Percentiles rank a stretch among this genome's conserved stretches.
phyloP scores from a whole-genome alignment of 305 asterid species.

The Withania somnifera region DNA sequence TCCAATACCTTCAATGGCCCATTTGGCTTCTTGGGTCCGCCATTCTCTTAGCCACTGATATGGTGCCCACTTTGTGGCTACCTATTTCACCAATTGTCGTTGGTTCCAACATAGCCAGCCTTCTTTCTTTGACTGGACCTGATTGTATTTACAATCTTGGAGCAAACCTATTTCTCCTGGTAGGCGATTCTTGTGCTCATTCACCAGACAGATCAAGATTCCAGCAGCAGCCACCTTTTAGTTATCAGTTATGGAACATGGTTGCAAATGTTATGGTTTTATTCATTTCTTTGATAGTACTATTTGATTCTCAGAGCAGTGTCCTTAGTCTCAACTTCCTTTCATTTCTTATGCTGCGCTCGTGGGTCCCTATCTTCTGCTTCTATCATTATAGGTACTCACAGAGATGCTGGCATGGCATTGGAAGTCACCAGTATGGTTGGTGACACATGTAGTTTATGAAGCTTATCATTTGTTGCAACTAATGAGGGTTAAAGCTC shows the following conservation, averaged over 20 bases:
- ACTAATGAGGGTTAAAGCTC: slow-evolving; percentile 90
- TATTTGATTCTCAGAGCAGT: slow-evolving; percentile 45
- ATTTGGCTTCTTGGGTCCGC: slow-evolving; percentile 81
- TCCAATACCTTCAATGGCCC: slow-evolving; percentile 40
- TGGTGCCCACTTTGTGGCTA: slow-evolving; percentile 87
- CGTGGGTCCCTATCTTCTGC: slow-evolving; percentile 85
- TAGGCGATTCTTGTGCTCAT: slow-evolving; percentile 74
- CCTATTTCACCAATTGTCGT: slow-evolving; percentile 75
- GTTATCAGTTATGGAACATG: slow-evolving; percentile 74
- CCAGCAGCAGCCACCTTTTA: slow-evolving; percentile 52
- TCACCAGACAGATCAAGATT: slow-evolving; percentile 16
- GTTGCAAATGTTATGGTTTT: slow-evolving; percentile 50
- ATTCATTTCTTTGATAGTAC: slow-evolving; percentile 35
- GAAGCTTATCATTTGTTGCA: slow-evolving; percentile 81
- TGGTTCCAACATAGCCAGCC: slow-evolving; percentile 89
- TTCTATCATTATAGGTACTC: slow-evolving; percentile 55
- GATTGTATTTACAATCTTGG: slow-evolving; percentile 97
- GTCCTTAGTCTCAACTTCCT: slow-evolving; percentile 46
- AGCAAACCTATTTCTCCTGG: slow-evolving; percentile 77
- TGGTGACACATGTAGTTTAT: slow-evolving; percentile 74
- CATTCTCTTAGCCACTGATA: slow-evolving; percentile 67
- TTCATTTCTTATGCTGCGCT: slow-evolving; percentile 53
- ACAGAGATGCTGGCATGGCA: slow-evolving; percentile 95
- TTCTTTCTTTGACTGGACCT: slow-evolving; percentile 78
- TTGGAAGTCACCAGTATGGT: slow-evolving; percentile 95